Evolutionary conservation across 768 basidiomycete genomes (phyloP).

Genomic region (Heimioporus sp.): DNA sequence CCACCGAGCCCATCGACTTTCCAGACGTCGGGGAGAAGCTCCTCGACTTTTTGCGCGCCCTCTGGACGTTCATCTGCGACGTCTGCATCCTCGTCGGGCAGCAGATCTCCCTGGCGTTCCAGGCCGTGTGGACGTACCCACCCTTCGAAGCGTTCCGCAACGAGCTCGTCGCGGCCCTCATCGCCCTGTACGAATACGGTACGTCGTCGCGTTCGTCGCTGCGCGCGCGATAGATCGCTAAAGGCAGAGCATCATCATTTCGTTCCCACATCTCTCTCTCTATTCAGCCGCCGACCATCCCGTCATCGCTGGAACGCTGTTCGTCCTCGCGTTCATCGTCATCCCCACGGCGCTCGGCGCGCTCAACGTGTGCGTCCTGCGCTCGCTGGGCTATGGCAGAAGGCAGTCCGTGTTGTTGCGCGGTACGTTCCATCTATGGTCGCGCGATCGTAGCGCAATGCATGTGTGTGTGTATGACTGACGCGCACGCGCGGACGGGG

Average conservation of each 20-base stretch:
- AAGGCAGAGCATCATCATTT: neutral
- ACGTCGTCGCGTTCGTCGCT: neutral
- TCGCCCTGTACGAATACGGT: slow-evolving; percentile 13
- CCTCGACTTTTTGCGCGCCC: slow-evolving; percentile 8
- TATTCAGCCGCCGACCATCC: slow-evolving; percentile 15
- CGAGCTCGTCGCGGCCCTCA: slow-evolving; percentile 9
- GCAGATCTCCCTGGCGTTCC: slow-evolving; percentile 5
- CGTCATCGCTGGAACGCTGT: slow-evolving; percentile 2
- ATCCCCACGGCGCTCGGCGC: neutral
- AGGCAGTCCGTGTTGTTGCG: slow-evolving; percentile 2
- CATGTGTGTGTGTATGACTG: too few relatives aligned
- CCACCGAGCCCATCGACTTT: slow-evolving; percentile 18
- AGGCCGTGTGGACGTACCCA: slow-evolving; percentile 17
- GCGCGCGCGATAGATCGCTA: neutral
- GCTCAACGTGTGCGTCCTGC: neutral
- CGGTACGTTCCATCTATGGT: slow-evolving; percentile 12
- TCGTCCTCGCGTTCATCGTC: slow-evolving; percentile 11
- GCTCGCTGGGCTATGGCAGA: slow-evolving; percentile 2
- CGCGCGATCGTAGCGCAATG: too few relatives aligned
- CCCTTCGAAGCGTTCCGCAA: slow-evolving; percentile 22
- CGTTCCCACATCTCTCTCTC: too few relatives aligned
- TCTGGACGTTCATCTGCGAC: slow-evolving; percentile 7
- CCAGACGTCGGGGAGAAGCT: slow-evolving; percentile 13
- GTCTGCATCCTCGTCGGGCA: slow-evolving; percentile 6
- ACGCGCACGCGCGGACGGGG: too few relatives aligned